A percentile compares a stretch with the other conserved stretches of the same genome.
These are phyloP conservation scores for Tripterygium wilfordii DNA, from an alignment of 177 flowering plant species.

Conservation along the genomic window DNA sequence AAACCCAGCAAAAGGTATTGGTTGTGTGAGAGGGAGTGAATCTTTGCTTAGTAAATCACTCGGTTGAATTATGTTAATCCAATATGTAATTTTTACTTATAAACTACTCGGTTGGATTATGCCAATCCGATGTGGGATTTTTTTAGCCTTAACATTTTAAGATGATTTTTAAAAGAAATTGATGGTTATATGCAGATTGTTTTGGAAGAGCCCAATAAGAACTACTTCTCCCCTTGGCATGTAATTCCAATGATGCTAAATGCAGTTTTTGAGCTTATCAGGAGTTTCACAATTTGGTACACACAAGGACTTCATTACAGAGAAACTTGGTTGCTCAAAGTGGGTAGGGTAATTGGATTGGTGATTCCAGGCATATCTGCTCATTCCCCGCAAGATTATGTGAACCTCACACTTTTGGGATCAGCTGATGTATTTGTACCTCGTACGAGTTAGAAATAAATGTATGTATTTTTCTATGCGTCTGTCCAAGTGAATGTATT, in stretches of 20 bases:
- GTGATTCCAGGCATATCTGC: constrained; percentile 35
- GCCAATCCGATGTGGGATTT: no score
- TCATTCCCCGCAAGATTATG: constrained; percentile 60
- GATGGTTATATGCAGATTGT: constrained; percentile 24
- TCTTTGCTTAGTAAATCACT: no score
- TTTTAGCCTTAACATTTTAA: no score
- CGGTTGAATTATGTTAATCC: no score
- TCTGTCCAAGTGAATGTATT: no score
- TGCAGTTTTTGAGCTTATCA: constrained; percentile 40
- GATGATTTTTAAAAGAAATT: no score
- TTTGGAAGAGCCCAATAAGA: constrained; percentile 38
- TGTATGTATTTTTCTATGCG: no score
- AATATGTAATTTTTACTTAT: no score
- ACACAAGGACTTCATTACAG: constrained; percentile 31
- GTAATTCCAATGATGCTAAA: constrained; percentile 21
- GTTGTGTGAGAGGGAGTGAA: no score
- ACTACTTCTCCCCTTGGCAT: constrained; percentile 25
- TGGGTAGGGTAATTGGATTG: constrained; percentile 30
- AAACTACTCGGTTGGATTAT: no score
- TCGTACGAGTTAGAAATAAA: no score
- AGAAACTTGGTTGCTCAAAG: constrained; percentile 26
- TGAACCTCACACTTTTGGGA: constrained; percentile 33
- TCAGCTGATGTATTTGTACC: constrained; percentile 1
- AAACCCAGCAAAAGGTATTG: no score
- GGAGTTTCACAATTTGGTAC: constrained; percentile 34